Percentiles rank a stretch among this genome's conserved stretches.
phyloP scores from a whole-genome alignment of 2,329 filamentous ascomycete species.

The Colletotrichum cereale region DNA sequence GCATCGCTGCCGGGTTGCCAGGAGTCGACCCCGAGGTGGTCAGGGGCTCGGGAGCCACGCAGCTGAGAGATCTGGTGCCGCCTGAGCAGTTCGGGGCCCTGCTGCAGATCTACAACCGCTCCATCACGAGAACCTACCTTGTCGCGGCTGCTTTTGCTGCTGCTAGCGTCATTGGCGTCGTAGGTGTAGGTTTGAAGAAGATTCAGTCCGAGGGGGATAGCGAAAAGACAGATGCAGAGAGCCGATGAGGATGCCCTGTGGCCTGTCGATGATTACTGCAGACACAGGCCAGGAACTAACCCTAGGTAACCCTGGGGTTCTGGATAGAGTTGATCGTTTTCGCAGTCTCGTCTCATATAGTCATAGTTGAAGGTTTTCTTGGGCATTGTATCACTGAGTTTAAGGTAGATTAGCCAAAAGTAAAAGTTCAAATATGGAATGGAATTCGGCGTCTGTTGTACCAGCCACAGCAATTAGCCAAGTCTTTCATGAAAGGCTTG shows the following conservation, averaged over 20 bases:
- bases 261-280: no score
- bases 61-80: conserved; percentile 1
- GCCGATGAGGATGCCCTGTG: not conserved
- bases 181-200: conserved; percentile 22
- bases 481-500: no score
- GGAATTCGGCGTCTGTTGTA: not conserved
- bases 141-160: conserved; percentile 26
- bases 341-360: not conserved
- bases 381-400: not conserved
- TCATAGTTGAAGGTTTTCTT: not conserved
- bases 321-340: no score
- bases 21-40: not conserved
- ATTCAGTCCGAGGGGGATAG: not conserved
- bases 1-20: not conserved
- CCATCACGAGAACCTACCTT: conserved; percentile 23
- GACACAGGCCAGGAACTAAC: not conserved
- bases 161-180: conserved; percentile 27
- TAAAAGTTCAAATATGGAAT: not conserved
- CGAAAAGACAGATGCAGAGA: conserved; percentile 4
- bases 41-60: conserved; percentile 18
- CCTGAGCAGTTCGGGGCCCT: not conserved
- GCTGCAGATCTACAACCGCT: conserved; percentile 20
- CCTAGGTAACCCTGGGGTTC: no score
- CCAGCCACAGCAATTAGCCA: not conserved
- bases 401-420: not conserved